Base-by-base conservation (phyloP, 768 basidiomycete genomes). In the Russula sp. region DNA sequence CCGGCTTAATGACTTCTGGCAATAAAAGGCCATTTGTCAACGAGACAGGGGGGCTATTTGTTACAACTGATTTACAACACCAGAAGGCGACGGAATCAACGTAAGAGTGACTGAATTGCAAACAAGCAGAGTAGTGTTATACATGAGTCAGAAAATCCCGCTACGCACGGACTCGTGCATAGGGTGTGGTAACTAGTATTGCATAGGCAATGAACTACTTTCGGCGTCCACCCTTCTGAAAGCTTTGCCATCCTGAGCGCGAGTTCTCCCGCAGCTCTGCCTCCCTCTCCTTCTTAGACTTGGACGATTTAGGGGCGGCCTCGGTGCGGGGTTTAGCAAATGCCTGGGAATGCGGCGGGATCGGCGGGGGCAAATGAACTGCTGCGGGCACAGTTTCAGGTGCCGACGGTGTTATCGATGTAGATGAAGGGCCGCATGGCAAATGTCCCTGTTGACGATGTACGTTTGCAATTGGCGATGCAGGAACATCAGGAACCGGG, bases 201-300 rank as follows among this genome's bases (percentile, higher is more conserved):
- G 38, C 16, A 40, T 40, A 20, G 18, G 28, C 6, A 20, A 18
- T n/a, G 9, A 22, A n/a, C 38, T 48, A 69, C 50, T 67, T 67
- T 34, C 70, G 63, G 24, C 65, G 58, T 18, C 70, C 69, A 16
- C 70, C 69, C 26, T 34, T 67, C 48, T 69, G 68, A 44, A 70
- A 70, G 34, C 30, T 54, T 44, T 70, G 70, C 70, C 70, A 70
- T 36, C 70, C 70, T 2, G 69, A 67, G n/a, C 69, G 69, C 16
- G 62, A 42, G 18, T 53, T 67, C 50, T 69, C 68, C 30, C 65
- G 57, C 0, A 57, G 55, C 46, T 61, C 66, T 6, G 49, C 34
- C 50, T 68, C 69, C 48, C 42, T 70, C 38, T 44, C 49, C 14
- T 62, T 66, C 62, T 53, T 59, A 13, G 65, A 62, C 18, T 57